Evolutionary conservation across 106 monocot species (phyloP).

Genomic region (Acorus calamus): DNA sequence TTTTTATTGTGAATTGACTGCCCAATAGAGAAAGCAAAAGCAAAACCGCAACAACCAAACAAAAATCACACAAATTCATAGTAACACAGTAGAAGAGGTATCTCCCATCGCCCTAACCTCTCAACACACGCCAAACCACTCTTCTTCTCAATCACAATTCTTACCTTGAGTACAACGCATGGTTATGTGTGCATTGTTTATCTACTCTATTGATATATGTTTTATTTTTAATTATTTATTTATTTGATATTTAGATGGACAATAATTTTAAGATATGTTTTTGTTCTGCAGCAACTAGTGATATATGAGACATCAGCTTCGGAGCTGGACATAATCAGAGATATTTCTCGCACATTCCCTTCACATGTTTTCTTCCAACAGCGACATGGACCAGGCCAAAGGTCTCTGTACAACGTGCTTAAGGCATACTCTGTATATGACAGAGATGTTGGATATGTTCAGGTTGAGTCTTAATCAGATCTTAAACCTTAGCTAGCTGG

Average conservation of each 20-base stretch:
- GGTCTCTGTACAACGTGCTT: conserved; percentile 91
- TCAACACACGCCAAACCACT: too few relatives aligned
- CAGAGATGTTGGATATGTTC: conserved; percentile 97
- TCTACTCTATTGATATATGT: not conserved
- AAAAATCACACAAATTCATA: too few relatives aligned
- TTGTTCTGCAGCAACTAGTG: conserved; percentile 70
- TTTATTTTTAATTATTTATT: not conserved
- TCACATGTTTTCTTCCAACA: conserved; percentile 96
- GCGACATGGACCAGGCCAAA: conserved; percentile 96
- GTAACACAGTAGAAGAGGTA: too few relatives aligned
- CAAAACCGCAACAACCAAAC: too few relatives aligned
- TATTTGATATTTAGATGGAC: not conserved
- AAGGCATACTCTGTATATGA: conserved; percentile 99
- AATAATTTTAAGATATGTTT: not conserved
- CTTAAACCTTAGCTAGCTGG: too few relatives aligned
- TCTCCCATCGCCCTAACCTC: too few relatives aligned
- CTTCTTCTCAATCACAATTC: too few relatives aligned
- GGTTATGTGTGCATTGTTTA: too few relatives aligned
- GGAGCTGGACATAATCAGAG: conserved; percentile 94
- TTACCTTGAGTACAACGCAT: too few relatives aligned
- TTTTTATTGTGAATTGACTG: too few relatives aligned
- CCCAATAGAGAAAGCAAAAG: too few relatives aligned
- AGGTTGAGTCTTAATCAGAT: conserved; percentile 33
- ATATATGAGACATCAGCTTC: conserved; percentile 95
- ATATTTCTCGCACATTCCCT: conserved; percentile 96